Evolutionary conservation across 208 protist species (phyloP).

Genomic region (Borovskyia barvae): DNA sequence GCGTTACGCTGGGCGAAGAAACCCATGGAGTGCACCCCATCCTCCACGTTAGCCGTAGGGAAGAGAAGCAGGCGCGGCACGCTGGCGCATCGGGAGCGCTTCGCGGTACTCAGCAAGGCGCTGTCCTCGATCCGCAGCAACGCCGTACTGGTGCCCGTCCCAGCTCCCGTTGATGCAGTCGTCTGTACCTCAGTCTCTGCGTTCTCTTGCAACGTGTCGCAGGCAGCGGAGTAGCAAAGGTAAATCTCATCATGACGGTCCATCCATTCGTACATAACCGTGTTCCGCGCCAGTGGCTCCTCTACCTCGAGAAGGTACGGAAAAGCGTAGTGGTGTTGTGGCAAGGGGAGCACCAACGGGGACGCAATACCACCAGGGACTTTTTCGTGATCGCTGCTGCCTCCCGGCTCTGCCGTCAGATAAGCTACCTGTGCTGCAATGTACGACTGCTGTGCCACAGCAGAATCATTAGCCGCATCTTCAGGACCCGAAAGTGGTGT

Average conservation of each 20-base stretch:
- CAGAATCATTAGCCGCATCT: no score
- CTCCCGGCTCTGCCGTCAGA: neutral
- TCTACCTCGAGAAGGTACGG: constrained; percentile 28
- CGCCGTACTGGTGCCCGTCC: neutral
- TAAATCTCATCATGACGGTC: constrained; percentile 47
- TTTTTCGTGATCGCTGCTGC: no score
- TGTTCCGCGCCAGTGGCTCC: constrained; percentile 42
- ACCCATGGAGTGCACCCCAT: constrained; percentile 38
- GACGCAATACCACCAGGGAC: no score
- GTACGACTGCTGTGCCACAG: neutral
- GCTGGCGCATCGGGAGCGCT: neutral
- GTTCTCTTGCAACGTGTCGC: constrained; percentile 17
- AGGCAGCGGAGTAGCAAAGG: constrained; percentile 28
- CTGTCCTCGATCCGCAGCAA: neutral
- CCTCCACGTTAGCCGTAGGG: constrained; percentile 18
- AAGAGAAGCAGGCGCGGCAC: neutral
- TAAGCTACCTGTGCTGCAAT: neutral
- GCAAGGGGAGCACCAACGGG: neutral
- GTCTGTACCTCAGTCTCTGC: neutral
- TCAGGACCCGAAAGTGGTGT: no score
- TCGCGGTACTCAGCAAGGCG: neutral
- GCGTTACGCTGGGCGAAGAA: constrained; percentile 36
- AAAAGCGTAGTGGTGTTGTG: neutral
- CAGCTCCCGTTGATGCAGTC: no score
- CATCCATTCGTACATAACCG: constrained; percentile 42